Evolutionary conservation across 2,329 filamentous ascomycete species (phyloP), one percentile per base, ranked within the genome.

Genomic region (Colletotrichum lindemuthianum): DNA sequence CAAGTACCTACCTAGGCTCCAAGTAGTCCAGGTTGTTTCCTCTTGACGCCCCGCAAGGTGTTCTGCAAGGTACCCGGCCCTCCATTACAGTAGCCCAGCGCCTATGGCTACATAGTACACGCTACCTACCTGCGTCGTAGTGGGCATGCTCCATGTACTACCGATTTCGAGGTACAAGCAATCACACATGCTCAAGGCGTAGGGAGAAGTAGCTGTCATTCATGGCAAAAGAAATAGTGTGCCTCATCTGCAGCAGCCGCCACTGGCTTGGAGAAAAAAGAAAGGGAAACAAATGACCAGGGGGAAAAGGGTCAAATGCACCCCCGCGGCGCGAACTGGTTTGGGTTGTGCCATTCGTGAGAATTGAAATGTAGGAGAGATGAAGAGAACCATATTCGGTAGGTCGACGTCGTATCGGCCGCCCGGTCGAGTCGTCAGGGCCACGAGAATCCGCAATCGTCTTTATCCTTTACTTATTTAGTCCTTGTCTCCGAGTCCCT

Each of bases 1-100:
- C n/a, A n/a, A n/a, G n/a, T n/a, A n/a, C n/a, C n/a, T n/a, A n/a
- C n/a, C n/a, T n/a, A n/a, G n/a, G n/a, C n/a, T n/a, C n/a, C n/a
- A n/a, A n/a, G n/a, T n/a, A n/a, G n/a, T n/a, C n/a, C n/a, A n/a
- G 4, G 24, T 24, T 24, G 24, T 24, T 24, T 24, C 24, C 24
- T 1, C 5, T 24, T 1, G 4, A 24, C 24, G 24, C 24, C 24
- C 24, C 24, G 24, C 41, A 12, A 8, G n/a, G 15, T 45, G 15
- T 39, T 16, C 52, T 66, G 63, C 63, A 63, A 66, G 59, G 63
- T 66, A 66, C 63, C 59, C 59, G 63, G 52, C 63, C 63, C 63
- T 66, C 52, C 63, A 60, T 45, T 36, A 40, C 50, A 60, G 40
- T 45, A 44, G 41, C 41, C 13, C 8, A 13, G 41, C 41, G 15